These are phyloP conservation scores for Bathelium albidoporum DNA, from an alignment of 495 filamentous ascomycete species.

Conservation along the genomic window DNA sequence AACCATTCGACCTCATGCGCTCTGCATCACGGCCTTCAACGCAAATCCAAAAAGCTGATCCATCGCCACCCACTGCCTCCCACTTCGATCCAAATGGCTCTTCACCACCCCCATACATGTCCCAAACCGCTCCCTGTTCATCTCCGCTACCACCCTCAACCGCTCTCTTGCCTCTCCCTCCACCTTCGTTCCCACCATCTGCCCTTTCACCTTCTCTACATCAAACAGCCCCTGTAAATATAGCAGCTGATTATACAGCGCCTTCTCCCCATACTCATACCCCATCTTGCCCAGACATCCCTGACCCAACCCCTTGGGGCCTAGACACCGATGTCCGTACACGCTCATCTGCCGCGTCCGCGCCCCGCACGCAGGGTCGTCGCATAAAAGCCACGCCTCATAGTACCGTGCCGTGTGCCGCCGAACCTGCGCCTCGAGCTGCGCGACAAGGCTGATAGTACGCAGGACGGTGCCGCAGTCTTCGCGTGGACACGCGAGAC, in stretches of 20 bases:
- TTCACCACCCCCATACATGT: slow-evolving; percentile 71
- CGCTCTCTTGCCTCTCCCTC: slow-evolving; percentile 39
- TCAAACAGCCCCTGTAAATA: slow-evolving; percentile 83
- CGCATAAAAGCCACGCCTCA: slow-evolving; percentile 80
- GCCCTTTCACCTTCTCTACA: slow-evolving; percentile 65
- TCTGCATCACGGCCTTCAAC: slow-evolving; percentile 15
- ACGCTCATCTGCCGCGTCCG: slow-evolving; percentile 87
- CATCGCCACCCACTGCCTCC: slow-evolving; percentile 94
- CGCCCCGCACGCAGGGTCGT: slow-evolving; percentile 75
- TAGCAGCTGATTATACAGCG: slow-evolving; percentile 85
- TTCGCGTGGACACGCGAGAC: slow-evolving; percentile 57
- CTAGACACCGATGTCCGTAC: slow-evolving; percentile 81
- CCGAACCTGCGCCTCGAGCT: slow-evolving; percentile 77
- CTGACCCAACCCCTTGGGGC: slow-evolving; percentile 66
- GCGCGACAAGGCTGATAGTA: slow-evolving; percentile 66
- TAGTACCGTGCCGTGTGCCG: slow-evolving; percentile 74
- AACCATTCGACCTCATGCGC: not conserved
- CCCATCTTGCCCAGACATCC: slow-evolving; percentile 83
- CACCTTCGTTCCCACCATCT: slow-evolving; percentile 34
- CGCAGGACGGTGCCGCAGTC: slow-evolving; percentile 53
- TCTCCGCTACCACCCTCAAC: slow-evolving; percentile 58
- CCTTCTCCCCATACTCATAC: slow-evolving; percentile 80
- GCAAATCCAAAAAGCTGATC: slow-evolving; percentile 75
- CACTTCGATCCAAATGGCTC: slow-evolving; percentile 83
- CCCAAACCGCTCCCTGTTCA: slow-evolving; percentile 67